Evolutionary conservation across 2,329 filamentous ascomycete genomes (phyloP), one percentile per base, ranked within the genome.

Genomic region (Thyridium curvatum): DNA sequence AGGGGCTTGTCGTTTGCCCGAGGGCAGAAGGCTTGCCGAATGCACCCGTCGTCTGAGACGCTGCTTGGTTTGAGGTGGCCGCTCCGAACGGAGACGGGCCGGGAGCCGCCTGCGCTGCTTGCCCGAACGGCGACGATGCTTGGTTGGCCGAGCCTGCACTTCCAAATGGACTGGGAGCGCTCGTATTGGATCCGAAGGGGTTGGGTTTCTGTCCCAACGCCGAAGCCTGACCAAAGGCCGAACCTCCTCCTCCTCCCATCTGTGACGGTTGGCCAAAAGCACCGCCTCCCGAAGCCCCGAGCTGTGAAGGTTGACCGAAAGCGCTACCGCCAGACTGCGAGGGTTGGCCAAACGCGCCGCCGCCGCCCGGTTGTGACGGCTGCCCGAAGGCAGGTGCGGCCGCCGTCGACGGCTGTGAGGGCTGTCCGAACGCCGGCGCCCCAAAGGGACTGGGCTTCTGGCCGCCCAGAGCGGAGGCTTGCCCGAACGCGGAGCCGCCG

Each of bases 181-280:
- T 26, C 21, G 21, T 26, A 10, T 26, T 26, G 21, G 6, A 6
- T 30, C 54, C 58, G 45, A 66, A 64, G 1, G 62, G 54, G 44
- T 52, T 64, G 12, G 55, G 50, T 13, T 55, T 55, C 16, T 51
- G 46, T 10, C 55, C 60, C 18, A 61, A 41, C 2, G 52, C 41
- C 30, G 64, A 26, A 18, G 68, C 59, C 39, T 71, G 66, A 1
- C 66, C 65, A 42, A 69, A 68, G 0, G 59, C 52, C 8, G 49
- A 41, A 7, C 38, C 46, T 12, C 43, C 43, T 6, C 36, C 13
- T 39, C 43, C 42, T 26, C 30, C 41, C 18, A 29, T 41, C 36
- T 52, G 59, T 15, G 62, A 50, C n/a, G 57, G 43, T 40, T 65
- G 59, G 2, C 67, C 68, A 47, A 72, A 71, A 0, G 62, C 48